phyloP scores from a whole-genome alignment of 1,284 basidiomycete species.

The Ceratobasidium sp. region DNA sequence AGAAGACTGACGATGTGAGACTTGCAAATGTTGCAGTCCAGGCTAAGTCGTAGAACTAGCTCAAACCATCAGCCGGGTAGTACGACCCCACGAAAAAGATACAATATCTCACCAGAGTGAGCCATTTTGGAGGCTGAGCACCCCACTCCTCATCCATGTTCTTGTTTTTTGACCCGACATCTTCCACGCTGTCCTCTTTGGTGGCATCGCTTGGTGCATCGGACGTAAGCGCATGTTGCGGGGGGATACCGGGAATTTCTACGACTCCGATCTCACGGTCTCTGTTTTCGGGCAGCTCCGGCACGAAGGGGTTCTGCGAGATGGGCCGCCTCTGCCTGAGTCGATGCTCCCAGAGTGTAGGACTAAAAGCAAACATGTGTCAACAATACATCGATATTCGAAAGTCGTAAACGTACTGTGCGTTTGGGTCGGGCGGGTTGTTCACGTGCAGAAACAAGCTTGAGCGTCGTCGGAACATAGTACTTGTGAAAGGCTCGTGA shows the following conservation, averaged over 20 bases:
- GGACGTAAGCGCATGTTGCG: no score
- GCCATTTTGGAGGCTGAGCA: slow-evolving; percentile 17
- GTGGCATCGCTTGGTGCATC: neutral
- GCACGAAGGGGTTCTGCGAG: slow-evolving; percentile 31
- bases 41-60: slow-evolving; percentile 21
- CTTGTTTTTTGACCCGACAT: neutral
- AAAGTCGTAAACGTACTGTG: neutral
- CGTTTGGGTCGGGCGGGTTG: slow-evolving; percentile 8
- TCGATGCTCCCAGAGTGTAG: slow-evolving; percentile 35
- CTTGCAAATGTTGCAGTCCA: slow-evolving; percentile 27
- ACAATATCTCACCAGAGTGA: slow-evolving; percentile 8
- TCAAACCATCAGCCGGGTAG: neutral
- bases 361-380: neutral
- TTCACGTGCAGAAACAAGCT: slow-evolving; percentile 20
- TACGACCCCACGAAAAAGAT: neutral
- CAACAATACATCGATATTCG: neutral
- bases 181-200: neutral
- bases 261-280: neutral
- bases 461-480: neutral
- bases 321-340: slow-evolving; percentile 24
- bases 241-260: neutral
- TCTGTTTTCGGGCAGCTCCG: neutral
- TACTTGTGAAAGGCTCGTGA: slow-evolving; percentile 59
- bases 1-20: slow-evolving; percentile 16
- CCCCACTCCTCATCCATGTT: slow-evolving; percentile 28